phyloP scores from a whole-genome alignment of 2,329 filamentous ascomycete species.

The Epichloe uncinata region DNA sequence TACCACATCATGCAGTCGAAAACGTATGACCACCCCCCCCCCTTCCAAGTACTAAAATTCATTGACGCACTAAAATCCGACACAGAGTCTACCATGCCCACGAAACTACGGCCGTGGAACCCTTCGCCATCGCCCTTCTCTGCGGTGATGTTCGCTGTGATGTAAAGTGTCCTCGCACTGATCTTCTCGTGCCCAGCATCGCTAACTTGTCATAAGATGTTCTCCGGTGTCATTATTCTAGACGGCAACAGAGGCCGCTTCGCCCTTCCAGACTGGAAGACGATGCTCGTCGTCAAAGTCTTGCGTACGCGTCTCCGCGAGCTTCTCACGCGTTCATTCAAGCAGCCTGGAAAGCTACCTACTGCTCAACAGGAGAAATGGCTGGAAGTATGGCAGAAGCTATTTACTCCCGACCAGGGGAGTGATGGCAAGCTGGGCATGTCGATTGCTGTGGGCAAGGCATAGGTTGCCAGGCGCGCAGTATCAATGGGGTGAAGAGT shows the following conservation, averaged over 20 bases:
- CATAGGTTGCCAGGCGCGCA: constrained; percentile 10
- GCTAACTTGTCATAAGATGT: constrained; percentile 42
- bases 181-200: not conserved
- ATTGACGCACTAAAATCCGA: constrained; percentile 5
- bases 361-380: constrained; percentile 58
- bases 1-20: constrained; percentile 96
- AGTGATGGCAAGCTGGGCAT: constrained; percentile 18
- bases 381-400: constrained; percentile 60
- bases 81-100: constrained; percentile 73
- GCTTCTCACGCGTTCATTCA: constrained; percentile 59
- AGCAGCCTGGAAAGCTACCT: constrained; percentile 46
- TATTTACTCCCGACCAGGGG: constrained; percentile 44
- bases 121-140: constrained; percentile 70
- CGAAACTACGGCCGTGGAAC: constrained; percentile 68
- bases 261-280: constrained; percentile 76
- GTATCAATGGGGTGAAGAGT: not conserved
- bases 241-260: constrained; percentile 83
- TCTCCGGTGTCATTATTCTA: constrained; percentile 71
- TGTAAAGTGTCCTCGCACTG: constrained; percentile 27
- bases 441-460: constrained; percentile 15
- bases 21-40: constrained; percentile 35
- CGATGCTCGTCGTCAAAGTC: constrained; percentile 76
- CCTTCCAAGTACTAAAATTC: not conserved
- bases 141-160: constrained; percentile 84
- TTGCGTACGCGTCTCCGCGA: constrained; percentile 62